phyloP scores from a whole-genome alignment of 768 basidiomycete genomes.

The Auricularia auricula-judae region DNA sequence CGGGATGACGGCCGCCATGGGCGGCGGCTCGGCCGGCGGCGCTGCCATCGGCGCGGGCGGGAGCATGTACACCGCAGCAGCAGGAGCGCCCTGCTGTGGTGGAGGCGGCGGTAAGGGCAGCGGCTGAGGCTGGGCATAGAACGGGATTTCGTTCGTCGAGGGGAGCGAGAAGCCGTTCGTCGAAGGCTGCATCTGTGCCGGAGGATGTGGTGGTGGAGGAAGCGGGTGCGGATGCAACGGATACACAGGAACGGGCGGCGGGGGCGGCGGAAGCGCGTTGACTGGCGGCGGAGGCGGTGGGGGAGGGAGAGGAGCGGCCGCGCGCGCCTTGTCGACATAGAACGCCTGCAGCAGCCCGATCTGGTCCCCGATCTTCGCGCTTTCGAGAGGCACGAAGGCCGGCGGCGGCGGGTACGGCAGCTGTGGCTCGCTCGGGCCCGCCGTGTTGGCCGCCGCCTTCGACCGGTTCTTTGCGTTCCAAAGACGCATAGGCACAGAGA shows the following conservation, averaged over 20 bases:
- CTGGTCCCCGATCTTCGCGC: slow-evolving; percentile 57
- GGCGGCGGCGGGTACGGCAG: slow-evolving; percentile 80
- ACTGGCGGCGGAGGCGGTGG: not conserved
- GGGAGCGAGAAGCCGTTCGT: not conserved
- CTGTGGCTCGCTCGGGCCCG: slow-evolving; percentile 41
- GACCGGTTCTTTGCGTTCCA: slow-evolving; percentile 46
- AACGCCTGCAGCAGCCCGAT: slow-evolving; percentile 77
- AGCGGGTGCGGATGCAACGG: slow-evolving; percentile 9
- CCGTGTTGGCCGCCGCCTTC: not conserved
- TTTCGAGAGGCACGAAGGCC: slow-evolving; percentile 61
- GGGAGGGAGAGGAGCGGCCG: slow-evolving; percentile 4
- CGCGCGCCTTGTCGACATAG: slow-evolving; percentile 33
- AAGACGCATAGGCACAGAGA: slow-evolving; percentile 68
- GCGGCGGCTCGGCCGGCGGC: slow-evolving; percentile 3
- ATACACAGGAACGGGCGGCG: slow-evolving; percentile 2
- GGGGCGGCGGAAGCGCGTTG: slow-evolving; percentile 21
- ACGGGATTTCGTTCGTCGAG: not conserved
- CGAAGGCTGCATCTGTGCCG: slow-evolving; percentile 7
- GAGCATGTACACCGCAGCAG: slow-evolving; percentile 5
- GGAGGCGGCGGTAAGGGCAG: not conserved
- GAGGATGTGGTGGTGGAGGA: slow-evolving; percentile 13
- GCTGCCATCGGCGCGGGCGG: slow-evolving; percentile 10
- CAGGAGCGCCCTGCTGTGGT: not conserved
- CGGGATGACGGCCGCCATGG: slow-evolving; percentile 28
- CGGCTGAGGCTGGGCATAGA: not conserved